These are phyloP conservation scores for Amanita exitialis DNA, from an alignment of 768 basidiomycete species.

Conservation along the genomic window DNA sequence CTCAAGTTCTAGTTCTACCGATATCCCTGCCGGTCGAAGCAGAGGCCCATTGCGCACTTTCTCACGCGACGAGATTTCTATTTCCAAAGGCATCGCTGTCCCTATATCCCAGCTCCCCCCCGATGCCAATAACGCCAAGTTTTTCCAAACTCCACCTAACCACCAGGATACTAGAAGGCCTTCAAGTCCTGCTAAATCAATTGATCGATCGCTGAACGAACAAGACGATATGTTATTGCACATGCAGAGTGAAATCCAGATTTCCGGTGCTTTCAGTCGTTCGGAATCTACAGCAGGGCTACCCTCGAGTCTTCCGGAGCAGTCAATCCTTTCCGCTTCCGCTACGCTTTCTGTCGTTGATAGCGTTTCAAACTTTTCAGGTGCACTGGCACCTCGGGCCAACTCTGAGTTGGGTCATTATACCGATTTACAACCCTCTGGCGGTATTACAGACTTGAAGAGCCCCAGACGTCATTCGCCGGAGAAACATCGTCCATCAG, in stretches of 20 bases:
- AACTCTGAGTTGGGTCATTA: constrained; percentile 83
- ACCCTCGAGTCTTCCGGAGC: constrained; percentile 41
- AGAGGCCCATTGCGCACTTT: constrained; percentile 32
- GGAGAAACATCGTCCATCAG: constrained; percentile 43
- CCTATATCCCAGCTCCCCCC: constrained; percentile 47
- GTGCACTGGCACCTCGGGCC: constrained; percentile 43
- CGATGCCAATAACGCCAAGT: constrained; percentile 47
- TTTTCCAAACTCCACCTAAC: constrained; percentile 38
- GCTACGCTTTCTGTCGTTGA: constrained; percentile 23
- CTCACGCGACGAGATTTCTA: constrained; percentile 49
- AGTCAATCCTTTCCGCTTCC: constrained; percentile 53
- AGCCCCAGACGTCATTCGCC: constrained; percentile 34
- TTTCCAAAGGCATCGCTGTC: constrained; percentile 36
- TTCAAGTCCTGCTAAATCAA: constrained; percentile 46
- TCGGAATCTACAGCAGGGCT: constrained; percentile 34
- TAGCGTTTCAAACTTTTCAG: constrained; percentile 4
- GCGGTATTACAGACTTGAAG: constrained; percentile 13
- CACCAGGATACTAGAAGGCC: constrained; percentile 25
- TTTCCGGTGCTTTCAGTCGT: constrained; percentile 25
- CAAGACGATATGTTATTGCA: constrained; percentile 15
- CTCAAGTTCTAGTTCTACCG: constrained; percentile 41
- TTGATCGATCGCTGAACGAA: constrained; percentile 38
- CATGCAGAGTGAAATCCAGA: constrained; percentile 25
- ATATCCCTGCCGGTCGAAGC: constrained; percentile 19
- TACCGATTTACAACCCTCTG: constrained; percentile 43